Evolutionary conservation across 2,329 filamentous ascomycete genomes (phyloP), one percentile per base, ranked within the genome.

Genomic region (Epicoccum sorghinum): DNA sequence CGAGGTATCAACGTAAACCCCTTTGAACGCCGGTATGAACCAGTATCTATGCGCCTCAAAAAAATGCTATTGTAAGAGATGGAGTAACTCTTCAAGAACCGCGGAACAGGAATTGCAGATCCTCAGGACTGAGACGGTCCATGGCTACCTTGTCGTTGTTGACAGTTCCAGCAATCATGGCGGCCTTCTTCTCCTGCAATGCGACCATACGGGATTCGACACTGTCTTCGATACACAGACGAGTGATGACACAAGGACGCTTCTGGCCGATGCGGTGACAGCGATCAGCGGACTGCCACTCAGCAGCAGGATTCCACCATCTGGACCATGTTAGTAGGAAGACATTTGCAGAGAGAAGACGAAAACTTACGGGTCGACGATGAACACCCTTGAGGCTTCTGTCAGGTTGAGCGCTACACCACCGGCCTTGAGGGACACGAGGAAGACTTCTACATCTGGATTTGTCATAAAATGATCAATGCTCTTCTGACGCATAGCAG

Each of bases 261-360:
- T 88, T 90, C 79, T 99, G 95, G 29, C 95, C 95, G 64, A 98
- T 99, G 51, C 95, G 92, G 77, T 98, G 95, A 63, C 79, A 82
- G 43, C 80, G 78, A 60, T 99, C 95, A 3, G 95, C 95, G 58
- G 90, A 95, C 77, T 99, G 95, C 95, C 95, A 99, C 78, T 99
- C 95, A 0, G 93, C 93, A n/a, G 93, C 93, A n/a, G 95, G 95
- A 65, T 98, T 98, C 95, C 95, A 99, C 95, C 95, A 98, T 64
- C 89, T 92, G 62, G 32, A 58, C 29, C 12, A 24, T 24, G 47
- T 78, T 63, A 74, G 74, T 41, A 65, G 22, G 10, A 14, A 14
- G 9, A 4, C 2, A 14, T 22, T 5, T 4, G 7, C 22, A 4
- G 24, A 3, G 8, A 30, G 4, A 29, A 18, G 3, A 4, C 22